Evolutionary conservation across 2,329 filamentous ascomycete species (phyloP), one percentile per base, ranked within the genome.

Genomic region (Meredithiella fracta): DNA sequence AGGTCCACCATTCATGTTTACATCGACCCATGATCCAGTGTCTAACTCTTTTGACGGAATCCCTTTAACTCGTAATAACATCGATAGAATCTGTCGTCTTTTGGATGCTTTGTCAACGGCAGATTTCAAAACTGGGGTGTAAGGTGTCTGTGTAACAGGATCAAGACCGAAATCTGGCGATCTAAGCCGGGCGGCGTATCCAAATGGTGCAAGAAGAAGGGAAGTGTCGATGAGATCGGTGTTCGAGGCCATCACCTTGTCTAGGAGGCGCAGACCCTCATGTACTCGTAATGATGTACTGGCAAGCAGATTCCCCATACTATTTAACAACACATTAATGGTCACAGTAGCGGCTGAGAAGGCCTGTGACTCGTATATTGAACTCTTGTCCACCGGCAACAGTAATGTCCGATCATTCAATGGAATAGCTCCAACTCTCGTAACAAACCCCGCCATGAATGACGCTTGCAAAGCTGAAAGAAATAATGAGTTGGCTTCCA

Each of bases 141-240:
- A 23, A 17, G 53, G 57, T 3, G 57, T 49, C 14, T 56, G 57
- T 37, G 53, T 40, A 3, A 53, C 20, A 38, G 11, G 40, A 31
- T 56, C 54, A 15, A 56, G 14, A 9, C 57, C 53, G 11, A 34
- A 29, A 38, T 56, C 49, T 23, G 53, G 54, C 23, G 29, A 55
- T 14, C 50, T 49, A n/a, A 55, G 50, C 15, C 57, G 49, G 15
- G 53, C 57, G 11, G 42, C 37, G 29, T 53, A 56, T 22, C 78
- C 78, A 53, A 79, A 71, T 0, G 78, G 78, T 1, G 78, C 78
- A 5, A 75, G 72, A 20, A 80, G 64, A 20, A 80, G 70, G 1
- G 71, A 69, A 15, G 70, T 66, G 17, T 72, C 70, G 0, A 71
- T 62, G 6, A 69, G 66, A 3, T 69, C 67, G 3, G 71, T 60